phyloP scores from a whole-genome alignment of 1,284 basidiomycete species.

The Meira miltonrushii region DNA sequence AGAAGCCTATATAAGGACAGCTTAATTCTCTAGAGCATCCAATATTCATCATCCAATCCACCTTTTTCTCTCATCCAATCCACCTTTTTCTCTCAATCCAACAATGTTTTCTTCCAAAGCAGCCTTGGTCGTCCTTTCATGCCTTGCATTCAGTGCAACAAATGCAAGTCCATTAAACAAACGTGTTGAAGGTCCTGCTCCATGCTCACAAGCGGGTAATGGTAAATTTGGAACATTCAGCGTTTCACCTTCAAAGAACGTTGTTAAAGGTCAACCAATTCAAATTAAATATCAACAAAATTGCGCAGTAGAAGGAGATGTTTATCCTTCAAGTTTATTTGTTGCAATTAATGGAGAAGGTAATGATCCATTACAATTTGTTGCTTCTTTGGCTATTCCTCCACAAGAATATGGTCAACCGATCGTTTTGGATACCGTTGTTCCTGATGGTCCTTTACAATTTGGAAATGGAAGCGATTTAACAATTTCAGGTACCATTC shows the following conservation, averaged over 20 bases:
- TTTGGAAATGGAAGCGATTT: neutral
- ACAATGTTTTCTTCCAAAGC: neutral
- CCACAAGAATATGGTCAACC: neutral
- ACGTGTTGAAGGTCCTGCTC: neutral
- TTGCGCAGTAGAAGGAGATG: neutral
- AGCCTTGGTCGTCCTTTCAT: neutral
- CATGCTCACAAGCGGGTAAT: neutral
- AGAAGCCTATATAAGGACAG: no score
- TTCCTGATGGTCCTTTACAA: neutral
- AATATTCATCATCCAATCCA: no score
- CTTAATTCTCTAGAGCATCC: no score
- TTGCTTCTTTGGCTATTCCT: neutral
- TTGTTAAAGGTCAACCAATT: neutral
- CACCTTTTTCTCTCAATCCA: no score
- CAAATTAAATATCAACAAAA: neutral
- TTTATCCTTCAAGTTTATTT: neutral
- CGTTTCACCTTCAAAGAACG: neutral
- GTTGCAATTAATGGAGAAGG: neutral
- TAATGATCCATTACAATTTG: neutral
- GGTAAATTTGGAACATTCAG: slow-evolving; percentile 1
- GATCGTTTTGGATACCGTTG: neutral
- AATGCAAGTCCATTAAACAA: neutral
- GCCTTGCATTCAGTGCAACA: neutral
- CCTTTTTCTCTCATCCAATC: no score
- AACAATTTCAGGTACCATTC: neutral